A percentile compares a stretch with the other conserved stretches of the same genome.
These are phyloP conservation scores for Geotrichum siamense DNA, from an alignment of 1,139 yeast species.

Conservation along the genomic window DNA sequence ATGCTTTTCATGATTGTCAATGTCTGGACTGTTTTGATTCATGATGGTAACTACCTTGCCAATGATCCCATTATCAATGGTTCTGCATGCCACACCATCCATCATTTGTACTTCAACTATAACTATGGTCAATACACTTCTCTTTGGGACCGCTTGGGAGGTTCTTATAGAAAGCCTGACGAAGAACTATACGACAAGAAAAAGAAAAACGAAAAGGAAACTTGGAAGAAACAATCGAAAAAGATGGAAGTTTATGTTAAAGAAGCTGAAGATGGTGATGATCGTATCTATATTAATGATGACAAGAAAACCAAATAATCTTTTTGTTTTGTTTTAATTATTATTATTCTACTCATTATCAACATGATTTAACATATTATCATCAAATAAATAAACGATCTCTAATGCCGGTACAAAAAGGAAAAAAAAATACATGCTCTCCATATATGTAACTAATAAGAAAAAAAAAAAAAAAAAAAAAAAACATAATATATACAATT, in stretches of 20 bases:
- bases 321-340: no score
- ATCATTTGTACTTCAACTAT: conserved; percentile 92
- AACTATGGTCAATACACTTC: conserved; percentile 98
- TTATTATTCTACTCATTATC: neutral
- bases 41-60: conserved; percentile 92
- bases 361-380: no score
- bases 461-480: neutral
- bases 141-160: conserved; percentile 93
- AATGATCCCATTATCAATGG: conserved; percentile 93
- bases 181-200: conserved; percentile 68
- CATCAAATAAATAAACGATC: neutral
- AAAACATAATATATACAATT: neutral
- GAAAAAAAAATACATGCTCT: conserved; percentile 2
- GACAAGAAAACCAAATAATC: conserved; percentile 24
- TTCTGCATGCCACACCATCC: conserved; percentile 96
- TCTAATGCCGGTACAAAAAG: neutral
- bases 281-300: conserved; percentile 44
- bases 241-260: conserved; percentile 77
- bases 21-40: conserved; percentile 98
- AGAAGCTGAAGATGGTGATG: conserved; percentile 67
- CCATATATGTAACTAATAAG: no score
- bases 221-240: conserved; percentile 66
- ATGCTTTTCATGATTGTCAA: conserved; percentile 81
- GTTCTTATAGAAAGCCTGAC: conserved; percentile 89
- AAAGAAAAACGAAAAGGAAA: conserved; percentile 47